Percentiles rank a stretch among this genome's conserved stretches.
Evolutionary conservation across 2,329 filamentous ascomycete species (phyloP).

Genomic region (Colletotrichum falcatum): DNA sequence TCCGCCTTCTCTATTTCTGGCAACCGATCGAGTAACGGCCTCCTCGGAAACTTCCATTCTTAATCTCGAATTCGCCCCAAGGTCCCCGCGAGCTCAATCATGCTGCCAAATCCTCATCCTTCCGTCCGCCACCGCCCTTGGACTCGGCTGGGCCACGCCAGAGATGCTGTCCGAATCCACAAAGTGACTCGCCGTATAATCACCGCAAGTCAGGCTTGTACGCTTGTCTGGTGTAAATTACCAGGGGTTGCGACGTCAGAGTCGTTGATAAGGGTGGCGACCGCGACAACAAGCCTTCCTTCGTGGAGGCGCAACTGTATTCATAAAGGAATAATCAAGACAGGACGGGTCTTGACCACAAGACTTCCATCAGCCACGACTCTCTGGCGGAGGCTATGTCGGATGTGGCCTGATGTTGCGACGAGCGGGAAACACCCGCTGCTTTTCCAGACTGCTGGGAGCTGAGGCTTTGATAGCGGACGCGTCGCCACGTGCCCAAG

Average conservation of each 20-base stretch:
- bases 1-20: conserved; percentile 38
- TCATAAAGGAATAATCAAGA: conserved; percentile 25
- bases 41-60: conserved; percentile 14
- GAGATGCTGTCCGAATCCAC: conserved; percentile 19
- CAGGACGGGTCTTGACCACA: conserved; percentile 15
- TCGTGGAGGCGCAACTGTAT: conserved; percentile 21
- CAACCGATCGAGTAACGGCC: neutral
- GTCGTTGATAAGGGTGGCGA: conserved; percentile 28
- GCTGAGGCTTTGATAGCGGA: conserved; percentile 1
- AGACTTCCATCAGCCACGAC: conserved; percentile 7
- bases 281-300: conserved; percentile 4
- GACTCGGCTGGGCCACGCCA: conserved; percentile 10
- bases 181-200: conserved; percentile 19
- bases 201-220: conserved; percentile 32
- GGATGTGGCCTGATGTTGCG: conserved; percentile 32
- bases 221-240: neutral
- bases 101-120: conserved; percentile 25
- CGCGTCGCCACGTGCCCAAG: conserved; percentile 29
- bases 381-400: conserved; percentile 5
- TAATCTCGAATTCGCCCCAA: neutral
- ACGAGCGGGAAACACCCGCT: conserved; percentile 15
- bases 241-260: conserved; percentile 1
- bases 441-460: conserved; percentile 30
- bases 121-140: conserved; percentile 8
- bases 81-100: neutral